Conservation (phyloP, 2,329 filamentous ascomycete genomes). For the Aspergillus unguis region DNA sequence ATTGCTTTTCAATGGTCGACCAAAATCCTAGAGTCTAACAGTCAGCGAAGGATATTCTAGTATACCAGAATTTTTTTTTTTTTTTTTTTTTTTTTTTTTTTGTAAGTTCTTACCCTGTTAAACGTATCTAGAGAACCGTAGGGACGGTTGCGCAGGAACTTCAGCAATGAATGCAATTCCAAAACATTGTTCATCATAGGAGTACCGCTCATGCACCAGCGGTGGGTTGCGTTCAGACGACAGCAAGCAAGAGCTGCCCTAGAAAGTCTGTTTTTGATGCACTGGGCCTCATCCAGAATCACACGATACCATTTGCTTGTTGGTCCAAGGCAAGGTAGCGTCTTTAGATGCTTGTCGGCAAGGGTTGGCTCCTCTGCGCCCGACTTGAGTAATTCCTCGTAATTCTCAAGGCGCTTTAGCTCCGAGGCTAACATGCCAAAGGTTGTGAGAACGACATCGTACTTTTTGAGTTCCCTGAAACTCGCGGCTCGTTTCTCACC, state of each 20-base stretch:
- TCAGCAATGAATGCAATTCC: conserved; percentile 73
- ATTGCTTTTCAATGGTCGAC: conserved; percentile 49
- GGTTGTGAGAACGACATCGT: conserved; percentile 75
- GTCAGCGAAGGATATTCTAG: not conserved
- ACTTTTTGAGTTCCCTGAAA: conserved; percentile 61
- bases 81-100: too few relatives aligned
- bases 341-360: conserved; percentile 23
- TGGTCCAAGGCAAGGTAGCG: conserved; percentile 59
- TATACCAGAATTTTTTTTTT: too few relatives aligned
- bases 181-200: conserved; percentile 84
- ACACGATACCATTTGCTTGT: conserved; percentile 64
- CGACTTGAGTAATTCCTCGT: conserved; percentile 50
- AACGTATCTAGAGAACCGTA: conserved; percentile 67
- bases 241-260: conserved; percentile 60
- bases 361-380: conserved; percentile 34
- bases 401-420: conserved; percentile 57
- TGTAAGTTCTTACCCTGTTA: conserved; percentile 43
- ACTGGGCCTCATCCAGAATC: conserved; percentile 76
- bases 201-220: conserved; percentile 75
- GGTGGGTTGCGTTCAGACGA: conserved; percentile 57
- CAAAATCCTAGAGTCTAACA: conserved; percentile 44
- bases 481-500: conserved; percentile 54
- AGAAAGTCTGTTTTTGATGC: conserved; percentile 71
- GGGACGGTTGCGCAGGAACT: conserved; percentile 72
- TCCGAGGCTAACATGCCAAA: conserved; percentile 70